These are phyloP conservation scores for Naganishia sp. DNA, from an alignment of 1,284 basidiomycete genomes.

Conservation along the genomic window DNA sequence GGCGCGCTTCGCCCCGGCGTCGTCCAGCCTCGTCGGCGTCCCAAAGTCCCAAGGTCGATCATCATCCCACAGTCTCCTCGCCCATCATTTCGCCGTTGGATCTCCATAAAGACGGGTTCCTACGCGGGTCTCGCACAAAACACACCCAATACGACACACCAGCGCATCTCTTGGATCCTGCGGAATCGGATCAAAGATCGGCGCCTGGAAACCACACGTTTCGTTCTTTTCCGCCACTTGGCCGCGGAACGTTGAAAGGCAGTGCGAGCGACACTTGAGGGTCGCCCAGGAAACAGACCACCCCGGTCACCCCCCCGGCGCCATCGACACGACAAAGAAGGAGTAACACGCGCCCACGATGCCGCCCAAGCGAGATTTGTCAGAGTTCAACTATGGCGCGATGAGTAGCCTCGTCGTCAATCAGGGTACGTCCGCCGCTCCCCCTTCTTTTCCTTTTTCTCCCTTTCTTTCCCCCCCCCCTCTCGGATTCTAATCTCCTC, in stretches of 20 bases:
- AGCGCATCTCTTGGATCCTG: too few species aligned
- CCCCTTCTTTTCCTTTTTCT: background rate
- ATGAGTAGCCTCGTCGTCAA: conserved; percentile 84
- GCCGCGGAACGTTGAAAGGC: too few species aligned
- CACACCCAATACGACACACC: too few species aligned
- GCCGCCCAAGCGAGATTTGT: conserved; percentile 65
- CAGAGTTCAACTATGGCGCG: conserved; percentile 85
- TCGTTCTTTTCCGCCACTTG: background rate
- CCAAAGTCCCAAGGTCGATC: too few species aligned
- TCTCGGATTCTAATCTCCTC: background rate
- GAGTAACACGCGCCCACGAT: conserved; percentile 38
- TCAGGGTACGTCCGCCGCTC: conserved; percentile 58
- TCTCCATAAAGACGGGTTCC: background rate
- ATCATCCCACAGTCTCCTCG: too few species aligned
- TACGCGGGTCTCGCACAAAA: too few species aligned
- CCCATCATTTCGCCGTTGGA: background rate
- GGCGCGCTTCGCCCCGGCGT: too few species aligned
- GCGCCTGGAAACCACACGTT: background rate
- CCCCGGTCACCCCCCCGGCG: background rate
- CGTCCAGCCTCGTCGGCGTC: too few species aligned
- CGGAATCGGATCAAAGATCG: too few species aligned
- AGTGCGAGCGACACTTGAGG: too few species aligned
- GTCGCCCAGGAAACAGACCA: background rate
- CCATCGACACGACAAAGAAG: background rate
- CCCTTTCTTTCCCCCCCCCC: background rate